Base-by-base conservation (phyloP, 2,329 filamentous ascomycete genomes). In the Xylariaceae sp. region DNA sequence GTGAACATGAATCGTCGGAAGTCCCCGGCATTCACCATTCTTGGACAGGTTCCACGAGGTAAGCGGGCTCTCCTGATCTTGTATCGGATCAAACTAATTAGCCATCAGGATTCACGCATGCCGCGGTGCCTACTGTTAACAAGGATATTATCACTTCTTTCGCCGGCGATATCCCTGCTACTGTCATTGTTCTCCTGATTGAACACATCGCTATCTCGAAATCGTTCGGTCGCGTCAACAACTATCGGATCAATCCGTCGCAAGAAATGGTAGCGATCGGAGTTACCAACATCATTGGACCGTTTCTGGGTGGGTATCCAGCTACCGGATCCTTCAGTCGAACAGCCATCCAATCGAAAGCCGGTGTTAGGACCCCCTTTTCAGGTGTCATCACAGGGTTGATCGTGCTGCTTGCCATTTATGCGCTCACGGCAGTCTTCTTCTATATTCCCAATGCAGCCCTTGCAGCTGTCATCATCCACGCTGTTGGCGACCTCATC, bases 131-230 rank as follows among this genome's bases (percentile, higher is more conserved):
- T 0, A 78, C 75, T 0, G 76, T 97, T 61, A 85, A 88, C 65
- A 74, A 73, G 0, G 73, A 79, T 0, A 83, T 97, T 55, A 82
- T 96, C 69, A 80, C 77, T 1, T 76, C 84, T 0, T 91, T 96
- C 69, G 80, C 82, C 0, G 78, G 80, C 49, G 82, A 97, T 64
- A 78, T 97, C 3, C 94, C 94, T 0, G 89, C 89, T 6, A 88
- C 89, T 0, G 87, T 97, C 55, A 96, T 97, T 65, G 92, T 99
- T n/a, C 81, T 97, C 59, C 81, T 97, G 41, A 95, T 97, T 62
- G 94, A 97, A 75, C 93, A 97, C 72, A 96, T 97, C 68, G 92
- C 93, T 52, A 97, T 97, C 64, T 91, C 92, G 15, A 99, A 97
- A 74, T 97, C 93, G 0, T 97, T 99, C 67, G 94, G 94, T 8